Evolutionary conservation across 805 yeast genomes (phyloP), one percentile per base, ranked within the genome.

Genomic region (Barnettozyma californica): DNA sequence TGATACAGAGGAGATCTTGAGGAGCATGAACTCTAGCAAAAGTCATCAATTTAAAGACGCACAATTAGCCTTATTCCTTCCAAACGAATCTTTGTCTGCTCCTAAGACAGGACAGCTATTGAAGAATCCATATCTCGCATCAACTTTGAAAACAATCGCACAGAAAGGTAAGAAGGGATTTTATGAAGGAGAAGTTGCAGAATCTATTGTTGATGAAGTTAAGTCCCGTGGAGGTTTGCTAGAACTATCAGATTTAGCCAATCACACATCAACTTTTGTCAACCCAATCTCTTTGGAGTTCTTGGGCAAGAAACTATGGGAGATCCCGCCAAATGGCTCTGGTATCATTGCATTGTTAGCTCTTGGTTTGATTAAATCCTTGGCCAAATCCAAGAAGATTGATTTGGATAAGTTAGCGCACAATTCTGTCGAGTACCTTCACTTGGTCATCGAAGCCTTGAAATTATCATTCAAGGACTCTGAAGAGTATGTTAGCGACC

Each of bases 301-400:
- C 47, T 68, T 76, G 42, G 85, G 77, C 10, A 70, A 74, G 43
- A 74, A 71, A 26, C 69, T 87, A 23, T 83, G 91, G 87, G 94
- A 87, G 62, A 81, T 86, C 53, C 94, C 95, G 10, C 95, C 95
- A 13, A 86, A 82, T 63, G 88, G 92, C 4, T 88, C 87, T 46
- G 95, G 95, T 9, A 65, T 87, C 13, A 86, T 87, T 41, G 94
- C 91, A 0, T 68, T 87, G 44, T 67, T 84, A 16, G 81, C 92
- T 0, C 64, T 85, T 44, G 94, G 92, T 0, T 70, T 83, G 40
- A 74, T 87, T 53, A 74, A 73, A 54, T 76, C 77, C 34, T 69
- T 87, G 50, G 78, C 78, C 29, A 67, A 67, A 16, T 50, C 59
- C 16, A 76, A 77, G 4, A 65, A 71, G 11, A 63, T 73, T n/a